phyloP scores from a whole-genome alignment of 1,284 basidiomycete genomes.

The Irpex sp. region DNA sequence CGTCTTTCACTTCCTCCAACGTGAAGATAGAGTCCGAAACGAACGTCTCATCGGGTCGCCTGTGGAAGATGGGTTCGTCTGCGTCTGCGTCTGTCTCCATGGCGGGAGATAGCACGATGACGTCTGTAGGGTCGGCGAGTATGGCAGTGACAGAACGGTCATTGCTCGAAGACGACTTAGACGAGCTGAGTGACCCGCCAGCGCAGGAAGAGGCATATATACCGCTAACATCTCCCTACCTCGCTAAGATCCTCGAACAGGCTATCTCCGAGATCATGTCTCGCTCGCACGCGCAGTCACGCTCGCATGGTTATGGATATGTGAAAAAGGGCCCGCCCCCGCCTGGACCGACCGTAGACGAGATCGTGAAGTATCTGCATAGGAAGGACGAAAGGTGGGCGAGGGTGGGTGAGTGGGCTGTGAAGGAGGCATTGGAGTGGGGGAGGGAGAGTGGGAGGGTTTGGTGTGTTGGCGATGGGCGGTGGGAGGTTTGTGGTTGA shows the following conservation, averaged over 20 bases:
- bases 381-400: conserved; percentile 57
- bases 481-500: conserved; percentile 34
- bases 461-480: conserved; percentile 38
- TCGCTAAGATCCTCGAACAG: conserved; percentile 42
- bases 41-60: neutral
- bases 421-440: conserved; percentile 52
- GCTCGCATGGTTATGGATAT: neutral
- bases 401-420: conserved; percentile 52
- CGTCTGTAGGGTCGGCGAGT: too few relatives aligned
- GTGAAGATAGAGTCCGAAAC: neutral
- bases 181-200: conserved; percentile 54
- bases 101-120: conserved; percentile 15
- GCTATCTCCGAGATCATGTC: conserved; percentile 36
- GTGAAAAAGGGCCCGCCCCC: conserved; percentile 2
- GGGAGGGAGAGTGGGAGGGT: conserved; percentile 38
- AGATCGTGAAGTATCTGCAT: conserved; percentile 41
- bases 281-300: conserved; percentile 4
- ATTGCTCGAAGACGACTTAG: conserved; percentile 32
- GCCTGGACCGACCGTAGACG: conserved; percentile 42
- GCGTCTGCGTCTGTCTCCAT: neutral
- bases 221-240: conserved; percentile 46
- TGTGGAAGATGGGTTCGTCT: conserved; percentile 13
- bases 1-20: conserved; percentile 11
- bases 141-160: conserved; percentile 13
- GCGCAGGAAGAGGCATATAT: conserved; percentile 58